Evolutionary conservation across 352 stramenopile species (phyloP).

Genomic region (Phytophthora quininea): DNA sequence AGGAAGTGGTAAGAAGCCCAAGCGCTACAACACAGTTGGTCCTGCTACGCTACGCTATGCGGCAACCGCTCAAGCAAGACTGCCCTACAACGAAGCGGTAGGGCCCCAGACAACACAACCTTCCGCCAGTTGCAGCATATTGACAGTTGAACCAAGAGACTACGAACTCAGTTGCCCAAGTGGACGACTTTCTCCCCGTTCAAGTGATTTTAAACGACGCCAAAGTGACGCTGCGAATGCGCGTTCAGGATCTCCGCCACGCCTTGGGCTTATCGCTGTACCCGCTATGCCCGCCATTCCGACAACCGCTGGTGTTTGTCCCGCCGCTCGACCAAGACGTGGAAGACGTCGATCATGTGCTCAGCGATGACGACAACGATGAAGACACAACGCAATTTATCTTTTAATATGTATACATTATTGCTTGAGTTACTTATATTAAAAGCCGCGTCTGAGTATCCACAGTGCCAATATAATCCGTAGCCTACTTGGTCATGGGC

Average conservation of each 20-base stretch:
- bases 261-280: slow-evolving; percentile 1
- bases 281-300: slow-evolving; percentile 4
- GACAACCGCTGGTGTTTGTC: not conserved
- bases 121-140: slow-evolving; percentile 18
- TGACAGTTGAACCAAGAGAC: slow-evolving; percentile 8
- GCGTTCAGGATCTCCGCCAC: slow-evolving; percentile 3
- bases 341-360: slow-evolving; percentile 6
- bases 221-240: slow-evolving; percentile 2
- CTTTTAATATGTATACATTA: not conserved
- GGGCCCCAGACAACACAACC: slow-evolving; percentile 9
- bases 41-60: slow-evolving; percentile 7
- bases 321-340: slow-evolving; percentile 2
- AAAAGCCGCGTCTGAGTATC: slow-evolving; percentile 12
- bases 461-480: slow-evolving; percentile 13
- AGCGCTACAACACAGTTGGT: not conserved
- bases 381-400: not conserved
- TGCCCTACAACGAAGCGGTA: slow-evolving; percentile 3
- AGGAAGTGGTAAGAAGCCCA: no score
- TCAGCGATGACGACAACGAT: slow-evolving; percentile 4
- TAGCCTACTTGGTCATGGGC: slow-evolving; percentile 3
- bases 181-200: not conserved
- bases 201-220: slow-evolving; percentile 1
- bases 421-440: not conserved
- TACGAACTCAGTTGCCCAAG: not conserved
- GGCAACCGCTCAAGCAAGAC: slow-evolving; percentile 12